Conservation (phyloP, 441 rosid genomes). For the Bocquillonia castaneifolia region DNA sequence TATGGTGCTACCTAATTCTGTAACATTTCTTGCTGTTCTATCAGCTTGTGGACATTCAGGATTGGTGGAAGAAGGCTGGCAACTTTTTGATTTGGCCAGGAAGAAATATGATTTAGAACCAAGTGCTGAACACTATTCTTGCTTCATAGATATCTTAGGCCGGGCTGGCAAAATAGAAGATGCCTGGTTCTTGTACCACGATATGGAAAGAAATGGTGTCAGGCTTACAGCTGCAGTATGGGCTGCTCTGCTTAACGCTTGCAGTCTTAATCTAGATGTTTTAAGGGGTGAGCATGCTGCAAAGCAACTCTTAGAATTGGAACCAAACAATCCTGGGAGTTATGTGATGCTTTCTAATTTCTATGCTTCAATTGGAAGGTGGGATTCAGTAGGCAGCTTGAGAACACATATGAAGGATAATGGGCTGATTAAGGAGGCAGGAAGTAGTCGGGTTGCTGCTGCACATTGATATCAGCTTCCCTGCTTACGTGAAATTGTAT, state of each 20-base stretch:
- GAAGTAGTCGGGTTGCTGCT: conserved; percentile 47
- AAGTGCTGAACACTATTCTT: conserved; percentile 56
- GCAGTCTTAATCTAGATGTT: conserved; percentile 47
- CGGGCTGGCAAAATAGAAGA: conserved; percentile 57
- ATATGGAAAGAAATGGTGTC: conserved; percentile 32
- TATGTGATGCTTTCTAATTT: conserved; percentile 55
- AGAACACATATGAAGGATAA: conserved; percentile 45
- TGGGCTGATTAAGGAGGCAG: conserved; percentile 48
- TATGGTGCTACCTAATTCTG: conserved; percentile 48
- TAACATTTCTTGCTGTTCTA: conserved; percentile 69
- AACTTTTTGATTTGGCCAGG: conserved; percentile 44
- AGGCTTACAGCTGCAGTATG: conserved; percentile 41
- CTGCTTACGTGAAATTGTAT: too few relatives aligned
- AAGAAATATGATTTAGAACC: conserved; percentile 39
- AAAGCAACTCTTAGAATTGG: conserved; percentile 45
- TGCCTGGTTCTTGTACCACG: conserved; percentile 45
- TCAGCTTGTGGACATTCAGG: conserved; percentile 83
- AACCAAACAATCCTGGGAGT: conserved; percentile 37
- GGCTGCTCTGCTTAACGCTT: conserved; percentile 51
- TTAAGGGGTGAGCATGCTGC: conserved; percentile 50
- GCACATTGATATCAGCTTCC: too few relatives aligned
- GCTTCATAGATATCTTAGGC: conserved; percentile 61
- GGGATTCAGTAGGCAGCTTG: conserved; percentile 52
- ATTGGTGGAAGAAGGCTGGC: conserved; percentile 49
- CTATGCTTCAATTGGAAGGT: conserved; percentile 49